Evolutionary conservation across 2,329 filamentous ascomycete species (phyloP).

Genomic region (Hysterium pulicare): DNA sequence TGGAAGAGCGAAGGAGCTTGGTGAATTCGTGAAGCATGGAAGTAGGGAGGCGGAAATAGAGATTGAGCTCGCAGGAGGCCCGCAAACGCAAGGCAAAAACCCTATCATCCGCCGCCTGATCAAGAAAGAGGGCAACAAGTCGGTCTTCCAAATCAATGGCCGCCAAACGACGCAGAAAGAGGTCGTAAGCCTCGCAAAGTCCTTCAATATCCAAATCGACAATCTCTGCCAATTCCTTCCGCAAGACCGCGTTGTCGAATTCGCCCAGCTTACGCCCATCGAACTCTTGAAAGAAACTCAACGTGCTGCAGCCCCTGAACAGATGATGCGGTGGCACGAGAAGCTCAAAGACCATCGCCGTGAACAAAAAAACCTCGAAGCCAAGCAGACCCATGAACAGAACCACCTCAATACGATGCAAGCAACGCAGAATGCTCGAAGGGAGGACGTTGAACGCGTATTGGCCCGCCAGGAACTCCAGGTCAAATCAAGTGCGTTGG

Average conservation of each 20-base stretch:
- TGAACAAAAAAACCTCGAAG: constrained; percentile 63
- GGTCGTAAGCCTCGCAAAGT: constrained; percentile 64
- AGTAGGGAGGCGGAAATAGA: constrained; percentile 75
- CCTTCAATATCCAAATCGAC: constrained; percentile 89
- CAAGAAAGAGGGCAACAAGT: constrained; percentile 75
- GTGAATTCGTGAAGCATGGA: constrained; percentile 92
- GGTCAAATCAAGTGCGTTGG: constrained; percentile 61
- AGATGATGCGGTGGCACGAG: constrained; percentile 77
- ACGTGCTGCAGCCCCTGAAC: constrained; percentile 75
- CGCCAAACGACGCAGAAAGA: constrained; percentile 58
- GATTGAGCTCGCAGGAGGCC: constrained; percentile 75
- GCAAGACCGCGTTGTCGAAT: constrained; percentile 93
- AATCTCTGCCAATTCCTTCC: constrained; percentile 97
- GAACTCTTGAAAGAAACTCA: constrained; percentile 83
- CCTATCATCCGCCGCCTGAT: constrained; percentile 73
- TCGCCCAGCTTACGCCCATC: constrained; percentile 77
- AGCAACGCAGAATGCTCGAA: constrained; percentile 68
- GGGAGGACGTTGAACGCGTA: constrained; percentile 79
- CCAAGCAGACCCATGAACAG: constrained; percentile 55
- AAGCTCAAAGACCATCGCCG: constrained; percentile 68
- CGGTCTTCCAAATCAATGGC: constrained; percentile 74
- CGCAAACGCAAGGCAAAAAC: constrained; percentile 57
- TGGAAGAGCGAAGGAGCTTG: constrained; percentile 77
- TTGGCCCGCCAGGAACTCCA: constrained; percentile 70
- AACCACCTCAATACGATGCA: constrained; percentile 67